Conservation (phyloP, 176 grass and related monocot genomes). For the Luzula sylvatica region DNA sequence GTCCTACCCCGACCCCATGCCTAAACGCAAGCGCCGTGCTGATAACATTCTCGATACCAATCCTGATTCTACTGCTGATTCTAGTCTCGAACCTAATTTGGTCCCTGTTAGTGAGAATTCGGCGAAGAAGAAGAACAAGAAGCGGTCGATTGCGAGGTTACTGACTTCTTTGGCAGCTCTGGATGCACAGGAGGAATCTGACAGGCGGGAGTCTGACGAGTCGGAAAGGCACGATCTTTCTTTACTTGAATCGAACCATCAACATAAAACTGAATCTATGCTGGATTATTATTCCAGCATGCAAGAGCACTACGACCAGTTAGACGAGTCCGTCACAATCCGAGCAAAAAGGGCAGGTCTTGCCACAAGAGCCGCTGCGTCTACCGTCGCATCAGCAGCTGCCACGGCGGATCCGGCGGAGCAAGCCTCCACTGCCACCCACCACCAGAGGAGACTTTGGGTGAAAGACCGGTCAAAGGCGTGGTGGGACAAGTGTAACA, state of each 20-base stretch:
- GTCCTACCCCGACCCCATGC: conserved; percentile 34
- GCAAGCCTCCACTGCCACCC: conserved; percentile 5
- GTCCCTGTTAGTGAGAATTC: neutral
- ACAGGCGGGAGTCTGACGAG: conserved; percentile 29
- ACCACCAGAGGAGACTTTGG: conserved; percentile 71
- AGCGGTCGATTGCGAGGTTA: conserved; percentile 61
- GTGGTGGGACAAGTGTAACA: conserved; percentile 80
- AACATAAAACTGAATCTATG: conserved; percentile 49
- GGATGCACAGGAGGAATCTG: conserved; percentile 60
- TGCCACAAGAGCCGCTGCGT: neutral
- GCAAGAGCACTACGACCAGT: conserved; percentile 48
- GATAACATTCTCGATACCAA: neutral
- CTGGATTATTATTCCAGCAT: conserved; percentile 61
- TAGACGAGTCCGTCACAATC: conserved; percentile 33
- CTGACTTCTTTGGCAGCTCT: conserved; percentile 55
- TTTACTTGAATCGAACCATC: conserved; percentile 57
- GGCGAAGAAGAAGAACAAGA: conserved; percentile 34
- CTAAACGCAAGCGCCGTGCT: conserved; percentile 30
- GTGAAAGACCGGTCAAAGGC: conserved; percentile 82
- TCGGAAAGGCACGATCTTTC: conserved; percentile 45
- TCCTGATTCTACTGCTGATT: neutral
- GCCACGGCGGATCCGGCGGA: neutral
- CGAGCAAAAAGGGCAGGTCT: conserved; percentile 36
- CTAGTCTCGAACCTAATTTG: neutral
- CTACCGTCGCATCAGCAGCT: neutral